Percentiles rank a stretch among this genome's conserved stretches.
Evolutionary conservation across 179 eudicot species (phyloP).

Genomic region (Monotropa hypopitys): DNA sequence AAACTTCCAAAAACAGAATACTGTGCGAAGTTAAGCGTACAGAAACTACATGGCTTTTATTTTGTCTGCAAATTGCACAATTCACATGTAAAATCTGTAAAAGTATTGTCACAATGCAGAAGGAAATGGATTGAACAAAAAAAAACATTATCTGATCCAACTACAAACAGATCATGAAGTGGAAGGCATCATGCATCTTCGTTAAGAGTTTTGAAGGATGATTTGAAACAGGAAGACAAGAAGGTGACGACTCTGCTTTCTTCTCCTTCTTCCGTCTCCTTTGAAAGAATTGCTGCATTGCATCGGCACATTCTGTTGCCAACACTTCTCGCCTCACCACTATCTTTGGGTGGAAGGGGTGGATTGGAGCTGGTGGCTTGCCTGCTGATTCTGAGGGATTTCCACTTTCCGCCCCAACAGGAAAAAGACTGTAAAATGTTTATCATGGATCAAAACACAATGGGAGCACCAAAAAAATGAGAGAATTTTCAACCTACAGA

Average conservation of each 20-base stretch:
- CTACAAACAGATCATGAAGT: conserved; percentile 43
- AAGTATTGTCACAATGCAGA: neutral
- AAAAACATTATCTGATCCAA: neutral
- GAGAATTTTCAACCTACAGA: neutral
- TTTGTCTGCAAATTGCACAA: neutral
- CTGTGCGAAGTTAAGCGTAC: neutral
- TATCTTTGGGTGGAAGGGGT: conserved; percentile 90
- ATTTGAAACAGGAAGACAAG: conserved; percentile 43
- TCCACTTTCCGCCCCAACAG: conserved; percentile 36
- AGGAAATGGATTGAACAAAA: neutral
- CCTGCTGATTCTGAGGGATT: conserved; percentile 28
- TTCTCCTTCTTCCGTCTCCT: conserved; percentile 50
- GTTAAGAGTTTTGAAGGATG: conserved; percentile 44
- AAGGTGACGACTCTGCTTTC: conserved; percentile 20
- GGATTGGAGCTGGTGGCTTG: conserved; percentile 67
- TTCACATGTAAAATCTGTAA: neutral
- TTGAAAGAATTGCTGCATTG: conserved; percentile 83
- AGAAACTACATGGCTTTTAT: neutral
- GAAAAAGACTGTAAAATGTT: conserved; percentile 51
- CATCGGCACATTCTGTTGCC: conserved; percentile 61
- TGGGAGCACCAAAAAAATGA: neutral
- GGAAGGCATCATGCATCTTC: conserved; percentile 55
- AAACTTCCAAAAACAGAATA: neutral
- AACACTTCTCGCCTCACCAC: conserved; percentile 55
- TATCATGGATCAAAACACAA: conserved; percentile 3